Conservation (phyloP, 176 grass and related monocot genomes). For the barley (Hordeum vulgare) region MorexV3_pseudomolecules_assembly NC_058520.1:38008402-38008901, state of each 20-base stretch:
- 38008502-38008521: conserved; percentile 43
- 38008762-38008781: conserved; percentile 1
- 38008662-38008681: conserved; percentile 58
- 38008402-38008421: conserved; percentile 70
- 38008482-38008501: conserved; percentile 42
- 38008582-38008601: conserved; percentile 28
- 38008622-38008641: conserved; percentile 14
- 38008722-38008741: conserved; percentile 58
- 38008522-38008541: conserved; percentile 27
- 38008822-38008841: conserved; percentile 31
- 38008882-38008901: neutral
- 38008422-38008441: conserved; percentile 57
- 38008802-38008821: conserved; percentile 16
- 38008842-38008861: neutral
- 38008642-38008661: conserved; percentile 41
- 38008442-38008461: conserved; percentile 76
- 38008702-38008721: conserved; percentile 67
- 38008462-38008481: conserved; percentile 52
- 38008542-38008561: conserved; percentile 18
- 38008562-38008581: conserved; percentile 30
- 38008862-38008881: conserved; percentile 2
- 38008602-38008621: conserved; percentile 23
- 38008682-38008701: conserved; percentile 59
- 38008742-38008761: conserved; percentile 26
- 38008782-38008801: conserved; percentile 28